phyloP scores from a whole-genome alignment of 495 filamentous ascomycete species.

The Annulohypoxylon maeteangense region DNA sequence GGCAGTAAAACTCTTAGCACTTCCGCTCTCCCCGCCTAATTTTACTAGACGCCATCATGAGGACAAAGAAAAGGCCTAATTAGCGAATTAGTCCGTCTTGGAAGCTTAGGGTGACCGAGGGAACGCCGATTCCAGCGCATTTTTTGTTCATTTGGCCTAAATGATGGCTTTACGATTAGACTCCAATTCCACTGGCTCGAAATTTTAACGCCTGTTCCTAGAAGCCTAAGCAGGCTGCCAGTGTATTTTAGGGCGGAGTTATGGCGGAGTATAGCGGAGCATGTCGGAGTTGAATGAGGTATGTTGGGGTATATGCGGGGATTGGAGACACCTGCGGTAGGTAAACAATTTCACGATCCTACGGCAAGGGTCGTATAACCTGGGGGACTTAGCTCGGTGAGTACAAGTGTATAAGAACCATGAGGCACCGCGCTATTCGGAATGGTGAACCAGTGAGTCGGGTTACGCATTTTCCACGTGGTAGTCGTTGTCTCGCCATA shows the following conservation, averaged over 20 bases:
- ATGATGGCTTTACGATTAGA: conserved; percentile 1
- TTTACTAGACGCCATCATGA: not conserved
- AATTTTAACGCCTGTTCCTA: not conserved
- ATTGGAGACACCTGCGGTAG: not conserved
- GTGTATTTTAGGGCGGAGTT: conserved; percentile 18
- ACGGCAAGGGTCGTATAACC: conserved; percentile 11
- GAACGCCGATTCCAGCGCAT: conserved; percentile 16
- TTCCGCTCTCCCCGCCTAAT: not conserved
- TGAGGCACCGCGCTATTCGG: not conserved
- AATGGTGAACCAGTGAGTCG: conserved; percentile 2
- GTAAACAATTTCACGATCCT: conserved; percentile 15
- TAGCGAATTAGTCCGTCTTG: conserved; percentile 17
- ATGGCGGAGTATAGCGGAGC: not conserved
- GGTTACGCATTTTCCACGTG: conserved; percentile 28
- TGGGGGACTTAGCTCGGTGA: not conserved
- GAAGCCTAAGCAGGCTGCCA: not conserved
- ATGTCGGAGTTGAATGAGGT: conserved; percentile 11
- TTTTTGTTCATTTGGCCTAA: not conserved
- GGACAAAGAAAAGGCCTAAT: not conserved
- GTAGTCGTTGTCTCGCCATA: conserved; percentile 24
- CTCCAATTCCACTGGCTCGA: not conserved
- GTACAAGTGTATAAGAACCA: conserved; percentile 26
- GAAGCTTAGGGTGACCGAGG: conserved; percentile 19
- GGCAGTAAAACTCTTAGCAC: not conserved
- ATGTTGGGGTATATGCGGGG: conserved; percentile 39